Percentiles rank a stretch among this genome's conserved stretches.
These are phyloP conservation scores for Dothiorella sarmentorum DNA, from an alignment of 2,329 filamentous ascomycete species.

Conservation along the genomic window DNA sequence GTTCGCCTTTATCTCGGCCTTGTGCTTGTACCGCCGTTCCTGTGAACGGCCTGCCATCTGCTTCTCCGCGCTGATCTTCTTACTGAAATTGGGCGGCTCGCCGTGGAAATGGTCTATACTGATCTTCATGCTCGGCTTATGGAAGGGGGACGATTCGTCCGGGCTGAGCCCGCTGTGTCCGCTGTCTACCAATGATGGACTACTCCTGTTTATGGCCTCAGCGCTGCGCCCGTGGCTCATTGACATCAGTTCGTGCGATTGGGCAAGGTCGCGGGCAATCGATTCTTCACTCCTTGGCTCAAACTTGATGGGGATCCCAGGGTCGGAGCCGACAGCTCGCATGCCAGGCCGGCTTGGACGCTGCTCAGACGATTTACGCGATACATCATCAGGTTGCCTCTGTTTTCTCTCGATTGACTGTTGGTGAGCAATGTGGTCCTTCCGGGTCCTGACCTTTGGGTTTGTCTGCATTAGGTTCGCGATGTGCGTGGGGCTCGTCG, in stretches of 20 bases:
- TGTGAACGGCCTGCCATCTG: constrained; percentile 8
- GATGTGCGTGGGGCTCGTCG: constrained; percentile 18
- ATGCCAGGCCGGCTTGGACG: background rate
- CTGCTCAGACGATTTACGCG: background rate
- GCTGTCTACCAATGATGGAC: constrained; percentile 17
- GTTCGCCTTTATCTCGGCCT: constrained; percentile 29
- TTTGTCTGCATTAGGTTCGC: constrained; percentile 20
- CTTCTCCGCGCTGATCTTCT: constrained; percentile 32
- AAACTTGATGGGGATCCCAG: background rate
- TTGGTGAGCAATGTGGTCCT: constrained; percentile 3
- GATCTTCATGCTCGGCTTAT: constrained; percentile 24
- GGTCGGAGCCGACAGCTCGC: background rate
- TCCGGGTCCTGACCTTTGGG: constrained; percentile 7
- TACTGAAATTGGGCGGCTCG: constrained; percentile 29
- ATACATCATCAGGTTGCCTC: background rate
- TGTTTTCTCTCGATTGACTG: constrained; percentile 6
- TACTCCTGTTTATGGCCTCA: constrained; percentile 22
- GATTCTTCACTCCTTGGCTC: constrained; percentile 1
- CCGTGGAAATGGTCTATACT: constrained; percentile 27
- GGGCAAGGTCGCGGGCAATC: background rate
- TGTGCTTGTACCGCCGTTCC: constrained; percentile 25
- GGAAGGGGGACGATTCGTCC: constrained; percentile 20
- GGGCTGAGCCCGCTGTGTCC: constrained; percentile 12
- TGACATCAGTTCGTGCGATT: constrained; percentile 23
- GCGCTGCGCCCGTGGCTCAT: constrained; percentile 26